Evolutionary conservation across 2,329 filamentous ascomycete genomes (phyloP).

Genomic region (Orbilia blumenaviensis): DNA sequence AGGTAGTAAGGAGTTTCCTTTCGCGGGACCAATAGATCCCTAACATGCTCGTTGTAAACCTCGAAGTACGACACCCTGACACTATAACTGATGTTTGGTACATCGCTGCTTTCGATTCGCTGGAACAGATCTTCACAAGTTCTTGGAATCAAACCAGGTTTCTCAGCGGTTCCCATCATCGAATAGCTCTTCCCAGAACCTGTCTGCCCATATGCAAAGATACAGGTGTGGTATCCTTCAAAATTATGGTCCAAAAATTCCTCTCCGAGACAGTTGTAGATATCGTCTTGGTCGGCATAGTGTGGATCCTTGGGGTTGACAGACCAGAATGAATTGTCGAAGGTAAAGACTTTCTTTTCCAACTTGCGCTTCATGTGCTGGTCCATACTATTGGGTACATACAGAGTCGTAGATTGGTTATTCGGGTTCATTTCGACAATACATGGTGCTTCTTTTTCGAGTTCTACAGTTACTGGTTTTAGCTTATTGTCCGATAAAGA

Average conservation of each 20-base stretch:
- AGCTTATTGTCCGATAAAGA: conserved; percentile 56
- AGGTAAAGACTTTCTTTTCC: conserved; percentile 91
- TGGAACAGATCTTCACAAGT: conserved; percentile 97
- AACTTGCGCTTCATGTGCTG: conserved; percentile 73
- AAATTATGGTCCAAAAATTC: conserved; percentile 99
- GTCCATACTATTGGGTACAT: conserved; percentile 70
- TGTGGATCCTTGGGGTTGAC: conserved; percentile 80
- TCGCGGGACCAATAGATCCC: conserved; percentile 84
- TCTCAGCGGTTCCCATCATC: conserved; percentile 88
- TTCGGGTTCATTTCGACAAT: conserved; percentile 90
- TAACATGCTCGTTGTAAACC: conserved; percentile 99
- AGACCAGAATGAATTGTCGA: conserved; percentile 99
- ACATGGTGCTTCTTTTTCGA: conserved; percentile 80
- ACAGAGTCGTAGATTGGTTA: conserved; percentile 83
- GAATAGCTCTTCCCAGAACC: conserved; percentile 98
- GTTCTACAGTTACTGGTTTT: conserved; percentile 69
- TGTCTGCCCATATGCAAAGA: conserved; percentile 98
- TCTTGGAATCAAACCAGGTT: conserved; percentile 89
- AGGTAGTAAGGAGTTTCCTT: conserved; percentile 87
- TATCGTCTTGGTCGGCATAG: conserved; percentile 90
- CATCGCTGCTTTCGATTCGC: conserved; percentile 84
- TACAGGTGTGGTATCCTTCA: conserved; percentile 98
- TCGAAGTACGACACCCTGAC: conserved; percentile 99
- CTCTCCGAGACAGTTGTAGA: conserved; percentile 92
- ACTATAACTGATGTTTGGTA: conserved; percentile 92